Evolutionary conservation across 2,329 filamentous ascomycete genomes (phyloP).

Genomic region (Aureobasidium pullulans): DNA sequence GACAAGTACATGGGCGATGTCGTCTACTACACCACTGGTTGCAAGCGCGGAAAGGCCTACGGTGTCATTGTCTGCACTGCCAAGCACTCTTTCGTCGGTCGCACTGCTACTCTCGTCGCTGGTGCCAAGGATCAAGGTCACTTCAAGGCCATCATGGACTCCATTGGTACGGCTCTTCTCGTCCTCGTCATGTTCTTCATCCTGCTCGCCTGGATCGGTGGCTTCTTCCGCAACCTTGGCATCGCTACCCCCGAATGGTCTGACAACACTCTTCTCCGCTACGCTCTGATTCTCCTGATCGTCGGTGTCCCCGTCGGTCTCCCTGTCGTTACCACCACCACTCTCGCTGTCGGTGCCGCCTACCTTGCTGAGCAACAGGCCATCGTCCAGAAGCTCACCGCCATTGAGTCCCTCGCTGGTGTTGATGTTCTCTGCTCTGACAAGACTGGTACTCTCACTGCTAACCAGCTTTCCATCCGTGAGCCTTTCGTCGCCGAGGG

Average conservation of each 20-base stretch:
- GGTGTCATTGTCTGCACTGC: slow-evolving; percentile 61
- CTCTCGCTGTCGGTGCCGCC: slow-evolving; percentile 67
- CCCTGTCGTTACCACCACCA: slow-evolving; percentile 71
- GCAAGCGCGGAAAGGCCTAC: slow-evolving; percentile 73
- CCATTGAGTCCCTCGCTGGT: slow-evolving; percentile 69
- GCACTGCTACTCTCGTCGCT: slow-evolving; percentile 65
- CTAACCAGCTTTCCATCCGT: slow-evolving; percentile 68
- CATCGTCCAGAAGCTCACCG: slow-evolving; percentile 72
- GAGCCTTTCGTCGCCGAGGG: slow-evolving; percentile 71
- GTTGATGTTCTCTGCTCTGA: slow-evolving; percentile 75
- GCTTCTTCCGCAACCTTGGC: slow-evolving; percentile 65
- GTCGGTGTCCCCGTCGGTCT: slow-evolving; percentile 75
- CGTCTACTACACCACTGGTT: slow-evolving; percentile 72
- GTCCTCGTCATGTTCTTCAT: slow-evolving; percentile 74
- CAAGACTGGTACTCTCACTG: slow-evolving; percentile 72
- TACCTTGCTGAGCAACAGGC: slow-evolving; percentile 72
- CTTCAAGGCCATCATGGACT: slow-evolving; percentile 80
- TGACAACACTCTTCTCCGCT: slow-evolving; percentile 59
- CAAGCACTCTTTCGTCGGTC: slow-evolving; percentile 67
- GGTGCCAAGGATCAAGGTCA: slow-evolving; percentile 69
- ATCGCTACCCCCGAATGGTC: slow-evolving; percentile 53
- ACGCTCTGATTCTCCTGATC: slow-evolving; percentile 64
- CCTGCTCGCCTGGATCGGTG: slow-evolving; percentile 67
- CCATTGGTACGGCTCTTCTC: slow-evolving; percentile 65
- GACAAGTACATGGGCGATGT: slow-evolving; percentile 72